Evolutionary conservation across 2,329 filamentous ascomycete genomes (phyloP).

Genomic region (Fusarium duplospermum): DNA sequence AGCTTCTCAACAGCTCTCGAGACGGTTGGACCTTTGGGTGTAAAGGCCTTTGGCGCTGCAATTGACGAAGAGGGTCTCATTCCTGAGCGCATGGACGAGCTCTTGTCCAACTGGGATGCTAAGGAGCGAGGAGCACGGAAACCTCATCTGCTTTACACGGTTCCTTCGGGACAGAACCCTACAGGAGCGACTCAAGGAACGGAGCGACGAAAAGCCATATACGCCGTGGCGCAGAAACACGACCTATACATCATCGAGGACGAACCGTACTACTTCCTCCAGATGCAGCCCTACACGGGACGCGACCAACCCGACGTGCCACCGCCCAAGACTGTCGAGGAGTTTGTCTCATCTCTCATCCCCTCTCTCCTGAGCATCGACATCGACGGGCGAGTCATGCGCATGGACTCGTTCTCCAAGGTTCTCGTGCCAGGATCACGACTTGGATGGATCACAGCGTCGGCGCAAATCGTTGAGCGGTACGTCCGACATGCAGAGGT

Average conservation of each 20-base stretch:
- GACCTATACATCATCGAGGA: conserved; percentile 91
- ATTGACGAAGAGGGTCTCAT: conserved; percentile 67
- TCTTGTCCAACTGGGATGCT: conserved; percentile 64
- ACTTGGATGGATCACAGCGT: conserved; percentile 89
- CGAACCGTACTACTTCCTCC: conserved; percentile 94
- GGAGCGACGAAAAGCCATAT: conserved; percentile 77
- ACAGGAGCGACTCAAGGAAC: conserved; percentile 84
- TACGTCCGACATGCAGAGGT: conserved; percentile 87
- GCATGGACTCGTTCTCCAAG: conserved; percentile 94
- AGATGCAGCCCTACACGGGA: conserved; percentile 81
- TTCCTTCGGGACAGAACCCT: conserved; percentile 87
- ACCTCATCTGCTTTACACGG: conserved; percentile 69
- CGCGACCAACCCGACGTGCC: conserved; percentile 62
- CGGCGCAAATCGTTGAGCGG: conserved; percentile 84
- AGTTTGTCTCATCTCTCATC: conserved; percentile 72
- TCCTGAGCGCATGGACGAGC: conserved; percentile 62
- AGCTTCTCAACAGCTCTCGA: conserved; percentile 82
- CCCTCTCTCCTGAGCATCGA: conserved; percentile 85
- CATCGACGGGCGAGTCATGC: conserved; percentile 86
- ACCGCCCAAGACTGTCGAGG: conserved; percentile 70
- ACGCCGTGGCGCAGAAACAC: conserved; percentile 83
- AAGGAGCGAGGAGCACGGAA: conserved; percentile 57
- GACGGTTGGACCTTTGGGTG: conserved; percentile 65
- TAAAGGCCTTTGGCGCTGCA: conserved; percentile 61
- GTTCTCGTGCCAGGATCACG: conserved; percentile 86